Evolutionary conservation across 192 early-diverging fungal genomes (phyloP).

Genomic region (Coemansia sp.): DNA sequence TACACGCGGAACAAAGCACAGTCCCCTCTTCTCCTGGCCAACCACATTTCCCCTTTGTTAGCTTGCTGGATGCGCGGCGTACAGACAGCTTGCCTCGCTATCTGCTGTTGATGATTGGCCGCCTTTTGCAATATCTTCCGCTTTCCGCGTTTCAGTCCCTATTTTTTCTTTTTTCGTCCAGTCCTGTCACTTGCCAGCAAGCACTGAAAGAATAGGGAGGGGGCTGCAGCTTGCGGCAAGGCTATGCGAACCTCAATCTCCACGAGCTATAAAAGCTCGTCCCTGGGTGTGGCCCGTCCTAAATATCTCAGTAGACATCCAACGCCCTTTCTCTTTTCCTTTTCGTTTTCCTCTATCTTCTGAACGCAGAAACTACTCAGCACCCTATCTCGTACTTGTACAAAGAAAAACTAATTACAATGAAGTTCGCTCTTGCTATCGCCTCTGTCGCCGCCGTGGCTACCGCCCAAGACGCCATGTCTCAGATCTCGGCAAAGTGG

Average conservation of each 20-base stretch:
- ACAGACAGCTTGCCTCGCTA: neutral
- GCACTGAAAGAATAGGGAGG: neutral
- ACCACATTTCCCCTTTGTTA: neutral
- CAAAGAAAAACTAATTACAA: conserved; percentile 14
- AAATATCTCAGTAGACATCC: neutral
- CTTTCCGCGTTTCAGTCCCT: conserved; percentile 3
- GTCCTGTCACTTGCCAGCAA: neutral
- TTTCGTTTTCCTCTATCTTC: neutral
- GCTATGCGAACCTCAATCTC: conserved; percentile 1
- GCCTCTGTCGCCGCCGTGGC: conserved; percentile 17
- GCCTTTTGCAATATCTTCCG: neutral
- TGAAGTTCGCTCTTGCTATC: conserved; percentile 39
- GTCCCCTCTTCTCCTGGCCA: neutral
- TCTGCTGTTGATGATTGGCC: neutral
- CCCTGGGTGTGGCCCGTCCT: neutral
- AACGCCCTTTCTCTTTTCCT: neutral
- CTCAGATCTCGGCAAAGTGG: conserved; percentile 43
- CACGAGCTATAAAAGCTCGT: conserved; percentile 1
- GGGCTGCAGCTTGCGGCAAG: neutral
- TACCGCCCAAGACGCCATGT: conserved; percentile 25
- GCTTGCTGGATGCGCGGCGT: neutral
- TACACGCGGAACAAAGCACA: neutral
- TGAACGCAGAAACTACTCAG: conserved; percentile 1
- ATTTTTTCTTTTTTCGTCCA: neutral
- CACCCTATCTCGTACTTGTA: conserved; percentile 2